Conservation (phyloP, 2,329 filamentous ascomycete genomes). For the Aspergillus fructus region DNA sequence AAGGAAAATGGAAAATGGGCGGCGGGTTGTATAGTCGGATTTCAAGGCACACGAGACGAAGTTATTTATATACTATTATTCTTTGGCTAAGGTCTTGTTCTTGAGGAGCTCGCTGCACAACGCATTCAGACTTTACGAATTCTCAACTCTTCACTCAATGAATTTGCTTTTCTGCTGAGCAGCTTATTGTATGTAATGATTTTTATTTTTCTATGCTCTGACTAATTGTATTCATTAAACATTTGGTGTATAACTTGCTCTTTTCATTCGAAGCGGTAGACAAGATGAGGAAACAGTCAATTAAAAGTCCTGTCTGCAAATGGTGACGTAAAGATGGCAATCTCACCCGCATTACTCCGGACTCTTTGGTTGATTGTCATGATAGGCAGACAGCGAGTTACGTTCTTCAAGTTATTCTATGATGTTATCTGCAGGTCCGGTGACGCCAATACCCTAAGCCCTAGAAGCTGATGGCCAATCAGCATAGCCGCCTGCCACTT, state of each 20-base stretch:
- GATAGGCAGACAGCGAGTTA: not conserved
- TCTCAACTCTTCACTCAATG: constrained; percentile 8
- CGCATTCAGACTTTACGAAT: not conserved
- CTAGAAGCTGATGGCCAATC: constrained; percentile 31
- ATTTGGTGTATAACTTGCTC: not conserved
- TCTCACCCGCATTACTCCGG: not conserved
- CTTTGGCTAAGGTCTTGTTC: not conserved
- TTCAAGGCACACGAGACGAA: not conserved
- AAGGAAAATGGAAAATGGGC: constrained; percentile 10
- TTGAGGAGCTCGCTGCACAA: not conserved
- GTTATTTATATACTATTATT: not conserved
- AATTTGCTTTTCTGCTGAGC: not conserved
- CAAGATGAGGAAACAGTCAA: not conserved
- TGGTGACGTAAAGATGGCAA: constrained; percentile 1
- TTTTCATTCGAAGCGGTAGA: not conserved
- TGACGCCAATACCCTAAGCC: constrained; percentile 44
- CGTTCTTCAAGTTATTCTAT: constrained; percentile 16
- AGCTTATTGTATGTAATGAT: not conserved
- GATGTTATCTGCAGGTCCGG: constrained; percentile 27
- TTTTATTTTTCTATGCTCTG: not conserved
- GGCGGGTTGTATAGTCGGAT: not conserved
- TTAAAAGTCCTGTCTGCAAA: not conserved
- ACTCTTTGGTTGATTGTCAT: not conserved
- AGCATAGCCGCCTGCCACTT: constrained; percentile 22
- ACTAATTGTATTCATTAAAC: not conserved